phyloP scores from a whole-genome alignment of 805 yeast species.

The Ogataea haglerorum region DNA sequence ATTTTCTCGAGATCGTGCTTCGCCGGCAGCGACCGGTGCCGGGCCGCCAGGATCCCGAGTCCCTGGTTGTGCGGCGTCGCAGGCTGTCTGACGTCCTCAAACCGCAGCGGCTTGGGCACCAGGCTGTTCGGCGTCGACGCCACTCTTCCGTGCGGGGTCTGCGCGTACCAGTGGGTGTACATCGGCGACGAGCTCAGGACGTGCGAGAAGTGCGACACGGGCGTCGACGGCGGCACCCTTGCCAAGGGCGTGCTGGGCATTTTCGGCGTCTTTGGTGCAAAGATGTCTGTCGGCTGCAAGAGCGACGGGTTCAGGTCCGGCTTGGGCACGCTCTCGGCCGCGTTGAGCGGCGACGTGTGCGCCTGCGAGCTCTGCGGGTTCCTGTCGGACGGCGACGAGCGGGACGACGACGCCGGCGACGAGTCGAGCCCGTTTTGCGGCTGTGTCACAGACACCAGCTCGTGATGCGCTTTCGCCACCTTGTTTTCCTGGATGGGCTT shows the following conservation, averaged over 20 bases:
- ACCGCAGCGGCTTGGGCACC: constrained; percentile 22
- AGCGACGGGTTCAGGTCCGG: constrained; percentile 25
- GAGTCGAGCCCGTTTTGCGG: constrained; percentile 10
- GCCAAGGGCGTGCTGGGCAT: constrained; percentile 2
- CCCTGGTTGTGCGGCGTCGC: constrained; percentile 2
- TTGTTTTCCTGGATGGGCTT: constrained; percentile 9
- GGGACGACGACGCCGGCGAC: constrained; percentile 16
- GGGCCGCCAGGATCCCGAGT: constrained; percentile 6
- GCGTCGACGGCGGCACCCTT: constrained; percentile 23
- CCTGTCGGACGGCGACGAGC: constrained; percentile 15
- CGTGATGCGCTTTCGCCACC: constrained; percentile 22
- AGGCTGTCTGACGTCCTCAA: constrained; percentile 19
- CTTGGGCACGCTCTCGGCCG: constrained; percentile 13
- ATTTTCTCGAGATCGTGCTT: constrained; percentile 13
- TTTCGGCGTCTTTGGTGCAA: constrained; percentile 7
- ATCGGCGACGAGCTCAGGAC: constrained; percentile 35
- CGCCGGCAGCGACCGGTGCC: constrained; percentile 4
- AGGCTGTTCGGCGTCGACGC: constrained; percentile 20
- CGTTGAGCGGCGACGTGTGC: constrained; percentile 29
- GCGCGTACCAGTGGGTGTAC: constrained; percentile 32
- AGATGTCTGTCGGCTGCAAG: constrained; percentile 15
- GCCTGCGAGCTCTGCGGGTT: constrained; percentile 25
- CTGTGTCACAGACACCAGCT: constrained; percentile 20
- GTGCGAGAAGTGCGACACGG: constrained; percentile 31
- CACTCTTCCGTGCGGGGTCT: constrained; percentile 24